These are phyloP conservation scores for Carallia brachiata DNA, from an alignment of 345 rosid species.

Conservation along the genomic window DNA sequence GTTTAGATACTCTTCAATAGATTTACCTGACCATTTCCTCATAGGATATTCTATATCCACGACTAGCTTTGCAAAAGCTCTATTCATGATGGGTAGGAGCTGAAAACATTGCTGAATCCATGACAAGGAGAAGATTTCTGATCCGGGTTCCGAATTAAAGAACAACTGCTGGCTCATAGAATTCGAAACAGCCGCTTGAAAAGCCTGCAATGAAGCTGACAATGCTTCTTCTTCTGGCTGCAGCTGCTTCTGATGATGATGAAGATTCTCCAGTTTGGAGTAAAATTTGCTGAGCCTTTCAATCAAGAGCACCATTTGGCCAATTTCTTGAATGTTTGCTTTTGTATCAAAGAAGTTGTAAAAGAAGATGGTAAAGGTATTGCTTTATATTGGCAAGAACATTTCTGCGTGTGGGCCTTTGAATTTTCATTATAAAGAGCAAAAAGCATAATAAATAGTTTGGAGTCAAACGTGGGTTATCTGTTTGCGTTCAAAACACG, in stretches of 20 bases:
- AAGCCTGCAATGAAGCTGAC: slow-evolving; percentile 35
- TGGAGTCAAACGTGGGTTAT: too few relatives aligned
- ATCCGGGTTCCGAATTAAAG: slow-evolving; percentile 20
- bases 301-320: too few relatives aligned
- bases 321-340: too few relatives aligned
- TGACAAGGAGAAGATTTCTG: slow-evolving; percentile 29
- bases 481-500: too few relatives aligned
- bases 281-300: slow-evolving; percentile 36
- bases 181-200: slow-evolving; percentile 32
- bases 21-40: slow-evolving; percentile 41
- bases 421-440: too few relatives aligned
- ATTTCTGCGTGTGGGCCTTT: too few relatives aligned
- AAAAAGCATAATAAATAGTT: too few relatives aligned
- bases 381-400: too few relatives aligned
- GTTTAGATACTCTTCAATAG: slow-evolving; percentile 45
- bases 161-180: slow-evolving; percentile 26
- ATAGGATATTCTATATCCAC: slow-evolving; percentile 47
- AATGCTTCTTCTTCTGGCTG: slow-evolving; percentile 25
- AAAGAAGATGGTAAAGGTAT: too few relatives aligned
- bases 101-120: slow-evolving; percentile 48
- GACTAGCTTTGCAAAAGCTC: slow-evolving; percentile 48
- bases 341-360: too few relatives aligned
- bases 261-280: slow-evolving; percentile 45
- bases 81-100: slow-evolving; percentile 41
- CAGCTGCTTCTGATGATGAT: slow-evolving; percentile 22